Evolutionary conservation across 495 filamentous ascomycete species (phyloP).

Genomic region (Aspergillus panamensis): DNA sequence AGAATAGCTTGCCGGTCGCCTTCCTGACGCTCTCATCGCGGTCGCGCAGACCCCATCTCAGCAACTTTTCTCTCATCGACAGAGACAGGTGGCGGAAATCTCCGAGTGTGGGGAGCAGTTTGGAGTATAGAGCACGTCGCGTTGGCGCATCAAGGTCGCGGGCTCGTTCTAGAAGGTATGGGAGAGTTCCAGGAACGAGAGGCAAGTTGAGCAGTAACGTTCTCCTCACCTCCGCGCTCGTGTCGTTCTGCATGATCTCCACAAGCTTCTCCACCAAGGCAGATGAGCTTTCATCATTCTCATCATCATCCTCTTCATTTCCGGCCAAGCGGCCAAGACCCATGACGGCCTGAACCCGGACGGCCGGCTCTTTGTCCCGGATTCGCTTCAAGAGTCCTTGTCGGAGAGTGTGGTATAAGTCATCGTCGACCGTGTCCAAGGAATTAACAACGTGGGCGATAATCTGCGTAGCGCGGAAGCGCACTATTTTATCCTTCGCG

Average conservation of each 20-base stretch:
- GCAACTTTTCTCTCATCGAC: slow-evolving; percentile 92
- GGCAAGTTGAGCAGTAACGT: slow-evolving; percentile 86
- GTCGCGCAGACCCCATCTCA: slow-evolving; percentile 93
- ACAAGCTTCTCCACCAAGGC: slow-evolving; percentile 78
- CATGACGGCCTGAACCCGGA: slow-evolving; percentile 90
- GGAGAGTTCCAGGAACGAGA: slow-evolving; percentile 74
- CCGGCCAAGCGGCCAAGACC: slow-evolving; percentile 80
- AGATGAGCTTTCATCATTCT: slow-evolving; percentile 55
- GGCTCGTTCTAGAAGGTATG: slow-evolving; percentile 86
- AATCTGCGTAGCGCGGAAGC: slow-evolving; percentile 86
- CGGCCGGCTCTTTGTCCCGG: slow-evolving; percentile 86
- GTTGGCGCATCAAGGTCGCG: slow-evolving; percentile 83
- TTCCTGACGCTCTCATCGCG: slow-evolving; percentile 92
- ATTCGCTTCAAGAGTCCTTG: slow-evolving; percentile 76
- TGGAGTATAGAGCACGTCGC: slow-evolving; percentile 80
- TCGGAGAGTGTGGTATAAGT: slow-evolving; percentile 76
- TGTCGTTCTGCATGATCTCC: slow-evolving; percentile 89
- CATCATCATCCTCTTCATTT: slow-evolving; percentile 70
- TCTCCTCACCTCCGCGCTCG: slow-evolving; percentile 86
- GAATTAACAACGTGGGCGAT: slow-evolving; percentile 86
- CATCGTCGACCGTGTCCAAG: slow-evolving; percentile 83
- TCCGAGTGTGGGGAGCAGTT: slow-evolving; percentile 80
- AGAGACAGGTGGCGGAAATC: slow-evolving; percentile 95
- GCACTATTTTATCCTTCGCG: slow-evolving; percentile 86
- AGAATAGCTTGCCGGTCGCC: slow-evolving; percentile 84